Evolutionary conservation across 2,329 filamentous ascomycete genomes (phyloP).

Genomic region (Berkeleyomyces rouxiae): DNA sequence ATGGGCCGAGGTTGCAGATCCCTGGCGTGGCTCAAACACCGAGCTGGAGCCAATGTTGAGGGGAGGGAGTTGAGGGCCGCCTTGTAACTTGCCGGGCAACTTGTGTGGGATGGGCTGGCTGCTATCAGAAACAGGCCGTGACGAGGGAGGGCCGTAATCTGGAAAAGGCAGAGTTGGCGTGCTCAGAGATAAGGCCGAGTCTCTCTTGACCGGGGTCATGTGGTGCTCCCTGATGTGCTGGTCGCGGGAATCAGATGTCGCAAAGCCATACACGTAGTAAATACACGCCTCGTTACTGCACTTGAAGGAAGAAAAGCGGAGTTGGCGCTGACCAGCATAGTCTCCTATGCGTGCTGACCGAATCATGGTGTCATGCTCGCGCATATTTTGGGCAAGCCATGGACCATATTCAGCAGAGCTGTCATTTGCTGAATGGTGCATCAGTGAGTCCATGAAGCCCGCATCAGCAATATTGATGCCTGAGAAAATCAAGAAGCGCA

Average conservation of each 20-base stretch:
- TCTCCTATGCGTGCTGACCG: constrained; percentile 11
- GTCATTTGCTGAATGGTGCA: constrained; percentile 22
- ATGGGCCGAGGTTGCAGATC: neutral
- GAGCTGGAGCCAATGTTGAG: neutral
- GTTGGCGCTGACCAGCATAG: constrained; percentile 14
- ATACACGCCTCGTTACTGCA: constrained; percentile 39
- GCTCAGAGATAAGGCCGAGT: constrained; percentile 27
- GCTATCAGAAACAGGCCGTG: neutral
- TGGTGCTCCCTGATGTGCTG: constrained; percentile 32
- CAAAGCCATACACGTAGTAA: constrained; percentile 42
- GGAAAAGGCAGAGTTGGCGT: constrained; percentile 22
- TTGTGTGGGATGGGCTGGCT: neutral
- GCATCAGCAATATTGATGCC: constrained; percentile 28
- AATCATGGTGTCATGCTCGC: constrained; percentile 4
- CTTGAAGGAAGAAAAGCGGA: constrained; percentile 27
- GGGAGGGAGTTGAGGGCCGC: constrained; percentile 1
- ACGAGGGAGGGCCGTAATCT: neutral
- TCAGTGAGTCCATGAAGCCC: constrained; percentile 24
- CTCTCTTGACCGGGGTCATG: constrained; percentile 23
- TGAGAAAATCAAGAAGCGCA: constrained; percentile 16
- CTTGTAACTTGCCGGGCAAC: neutral
- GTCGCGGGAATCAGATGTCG: constrained; percentile 33
- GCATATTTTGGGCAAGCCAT: constrained; percentile 9
- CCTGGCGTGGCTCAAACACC: neutral
- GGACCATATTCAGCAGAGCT: constrained; percentile 1